Evolutionary conservation across 2,329 filamentous ascomycete genomes (phyloP).

Genomic region (Venturia nashicola): DNA sequence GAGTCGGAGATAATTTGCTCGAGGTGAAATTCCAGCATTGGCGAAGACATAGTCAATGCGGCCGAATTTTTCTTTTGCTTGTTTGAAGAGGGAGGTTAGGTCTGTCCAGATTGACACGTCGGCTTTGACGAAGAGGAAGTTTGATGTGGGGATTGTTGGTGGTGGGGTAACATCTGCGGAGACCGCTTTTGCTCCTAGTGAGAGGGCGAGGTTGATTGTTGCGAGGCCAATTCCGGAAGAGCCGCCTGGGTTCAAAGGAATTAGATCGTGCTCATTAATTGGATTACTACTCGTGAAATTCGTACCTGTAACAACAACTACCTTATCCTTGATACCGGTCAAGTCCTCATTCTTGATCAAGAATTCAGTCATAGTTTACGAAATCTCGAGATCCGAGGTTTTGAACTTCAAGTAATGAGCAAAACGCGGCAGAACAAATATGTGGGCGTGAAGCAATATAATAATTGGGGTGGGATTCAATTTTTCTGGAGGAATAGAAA

Average conservation of each 20-base stretch:
- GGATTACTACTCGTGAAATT: not conserved
- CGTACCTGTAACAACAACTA: conserved; percentile 8
- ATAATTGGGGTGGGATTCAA: not conserved
- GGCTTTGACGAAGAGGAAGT: conserved; percentile 30
- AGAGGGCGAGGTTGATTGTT: conserved; percentile 38
- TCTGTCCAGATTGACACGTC: conserved; percentile 40
- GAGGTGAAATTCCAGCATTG: conserved; percentile 43
- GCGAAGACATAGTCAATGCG: conserved; percentile 37
- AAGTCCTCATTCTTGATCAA: conserved; percentile 7
- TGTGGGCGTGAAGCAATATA: not conserved
- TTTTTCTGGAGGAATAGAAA: not conserved
- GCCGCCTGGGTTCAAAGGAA: conserved; percentile 28
- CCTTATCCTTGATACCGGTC: conserved; percentile 7
- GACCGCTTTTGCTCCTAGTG: conserved; percentile 42
- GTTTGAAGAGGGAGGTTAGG: conserved; percentile 39
- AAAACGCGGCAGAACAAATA: not conserved
- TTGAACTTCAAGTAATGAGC: too few species aligned
- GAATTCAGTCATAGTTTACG: not conserved
- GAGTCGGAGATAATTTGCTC: conserved; percentile 33
- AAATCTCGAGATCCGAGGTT: not conserved
- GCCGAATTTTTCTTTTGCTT: conserved; percentile 30
- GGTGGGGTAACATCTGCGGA: conserved; percentile 39
- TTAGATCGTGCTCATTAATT: not conserved
- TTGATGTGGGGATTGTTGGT: conserved; percentile 13
- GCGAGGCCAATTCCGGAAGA: conserved; percentile 48